Conservation (phyloP, 352 stramenopile genomes). For the Phytopythium vexans region DNA sequence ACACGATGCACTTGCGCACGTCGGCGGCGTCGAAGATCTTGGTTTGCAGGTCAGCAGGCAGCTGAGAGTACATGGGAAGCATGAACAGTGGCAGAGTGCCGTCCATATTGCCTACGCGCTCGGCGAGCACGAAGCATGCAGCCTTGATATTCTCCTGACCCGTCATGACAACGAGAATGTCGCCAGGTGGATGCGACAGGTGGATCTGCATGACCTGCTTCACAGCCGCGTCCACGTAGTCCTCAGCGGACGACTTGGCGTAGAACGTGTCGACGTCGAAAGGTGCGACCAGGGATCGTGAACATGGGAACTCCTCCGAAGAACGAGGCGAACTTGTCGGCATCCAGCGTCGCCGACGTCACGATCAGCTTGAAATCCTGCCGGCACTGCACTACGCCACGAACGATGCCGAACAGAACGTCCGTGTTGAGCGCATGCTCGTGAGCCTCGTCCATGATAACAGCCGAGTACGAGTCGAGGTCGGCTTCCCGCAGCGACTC, state of each 20-base stretch:
- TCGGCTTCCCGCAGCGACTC: conserved; percentile 92
- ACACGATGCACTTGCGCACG: conserved; percentile 96
- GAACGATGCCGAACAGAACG: conserved; percentile 92
- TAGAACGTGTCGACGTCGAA: conserved; percentile 85
- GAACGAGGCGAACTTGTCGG: conserved; percentile 96
- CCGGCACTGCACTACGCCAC: conserved; percentile 86
- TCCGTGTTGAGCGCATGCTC: conserved; percentile 94
- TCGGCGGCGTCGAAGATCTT: conserved; percentile 97
- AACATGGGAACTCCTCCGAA: conserved; percentile 98
- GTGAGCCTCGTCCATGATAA: conserved; percentile 96
- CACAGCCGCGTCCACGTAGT: conserved; percentile 98
- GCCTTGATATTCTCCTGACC: conserved; percentile 99
- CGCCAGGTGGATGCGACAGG: conserved; percentile 94
- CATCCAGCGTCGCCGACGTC: conserved; percentile 96
- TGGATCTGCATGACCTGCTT: conserved; percentile 99
- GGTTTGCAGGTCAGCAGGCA: conserved; percentile 96
- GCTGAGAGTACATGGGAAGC: conserved; percentile 99
- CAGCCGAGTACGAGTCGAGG: conserved; percentile 82
- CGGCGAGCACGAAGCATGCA: conserved; percentile 92
- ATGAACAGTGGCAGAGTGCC: conserved; percentile 94
- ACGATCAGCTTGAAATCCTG: conserved; percentile 91
- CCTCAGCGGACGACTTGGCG: conserved; percentile 93
- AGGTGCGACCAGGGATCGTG: conserved; percentile 91
- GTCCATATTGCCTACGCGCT: conserved; percentile 91
- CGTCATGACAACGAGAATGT: conserved; percentile 99